These are phyloP conservation scores for Dothistroma pini DNA, from an alignment of 2,329 filamentous ascomycete genomes.

Conservation along the genomic window DNA sequence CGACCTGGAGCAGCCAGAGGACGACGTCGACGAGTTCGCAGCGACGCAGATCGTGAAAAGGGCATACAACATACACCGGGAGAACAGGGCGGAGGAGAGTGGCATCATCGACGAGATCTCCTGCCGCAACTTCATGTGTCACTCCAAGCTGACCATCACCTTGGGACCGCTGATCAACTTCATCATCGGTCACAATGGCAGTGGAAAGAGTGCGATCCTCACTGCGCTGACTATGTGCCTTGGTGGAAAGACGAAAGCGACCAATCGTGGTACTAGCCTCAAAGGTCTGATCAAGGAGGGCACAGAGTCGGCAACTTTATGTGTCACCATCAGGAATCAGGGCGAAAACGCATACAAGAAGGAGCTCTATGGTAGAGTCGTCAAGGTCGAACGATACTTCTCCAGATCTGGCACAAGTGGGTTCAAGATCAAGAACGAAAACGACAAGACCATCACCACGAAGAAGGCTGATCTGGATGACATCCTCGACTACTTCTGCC, in stretches of 20 bases:
- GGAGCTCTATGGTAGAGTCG: slow-evolving; percentile 76
- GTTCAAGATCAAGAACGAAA: slow-evolving; percentile 79
- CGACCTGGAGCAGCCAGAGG: slow-evolving; percentile 26
- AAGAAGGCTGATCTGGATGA: slow-evolving; percentile 87
- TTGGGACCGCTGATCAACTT: slow-evolving; percentile 97
- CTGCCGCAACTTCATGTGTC: slow-evolving; percentile 96
- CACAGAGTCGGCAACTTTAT: slow-evolving; percentile 66
- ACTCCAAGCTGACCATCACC: slow-evolving; percentile 72
- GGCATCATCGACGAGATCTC: slow-evolving; percentile 85
- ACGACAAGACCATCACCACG: slow-evolving; percentile 68
- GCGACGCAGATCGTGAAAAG: slow-evolving; percentile 34
- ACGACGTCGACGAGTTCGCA: slow-evolving; percentile 28
- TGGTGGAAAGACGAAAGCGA: slow-evolving; percentile 89
- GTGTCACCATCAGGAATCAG: slow-evolving; percentile 86
- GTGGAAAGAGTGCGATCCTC: slow-evolving; percentile 92
- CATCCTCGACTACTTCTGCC: slow-evolving; percentile 85
- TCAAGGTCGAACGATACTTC: slow-evolving; percentile 90
- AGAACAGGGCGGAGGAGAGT: slow-evolving; percentile 74
- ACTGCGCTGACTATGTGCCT: slow-evolving; percentile 91
- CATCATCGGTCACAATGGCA: slow-evolving; percentile 95
- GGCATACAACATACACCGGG: slow-evolving; percentile 30
- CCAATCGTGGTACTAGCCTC: slow-evolving; percentile 84
- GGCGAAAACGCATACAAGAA: slow-evolving; percentile 80
- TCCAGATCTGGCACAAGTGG: slow-evolving; percentile 68
- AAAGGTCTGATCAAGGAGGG: slow-evolving; percentile 92